These are phyloP conservation scores for Globisporangium mamillatum DNA, from an alignment of 352 stramenopile species.

Conservation along the genomic window DNA sequence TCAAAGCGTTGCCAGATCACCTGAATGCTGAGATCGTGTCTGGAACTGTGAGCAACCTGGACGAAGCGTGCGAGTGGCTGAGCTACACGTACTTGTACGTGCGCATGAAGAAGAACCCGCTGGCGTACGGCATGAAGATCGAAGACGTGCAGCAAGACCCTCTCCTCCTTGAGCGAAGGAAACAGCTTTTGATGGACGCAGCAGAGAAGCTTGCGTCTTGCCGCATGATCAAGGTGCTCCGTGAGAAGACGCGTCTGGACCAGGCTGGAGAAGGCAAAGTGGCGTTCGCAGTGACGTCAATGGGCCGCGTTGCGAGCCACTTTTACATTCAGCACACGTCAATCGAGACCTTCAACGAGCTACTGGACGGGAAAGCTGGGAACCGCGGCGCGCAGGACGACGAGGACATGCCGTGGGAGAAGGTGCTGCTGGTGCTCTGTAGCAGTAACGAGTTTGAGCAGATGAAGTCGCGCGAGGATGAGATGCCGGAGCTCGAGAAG, in stretches of 20 bases:
- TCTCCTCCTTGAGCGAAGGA: slow-evolving; percentile 63
- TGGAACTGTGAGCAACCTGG: slow-evolving; percentile 97
- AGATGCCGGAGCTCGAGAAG: slow-evolving; percentile 92
- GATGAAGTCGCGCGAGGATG: slow-evolving; percentile 95
- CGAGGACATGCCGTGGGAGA: slow-evolving; percentile 64
- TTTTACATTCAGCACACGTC: slow-evolving; percentile 99
- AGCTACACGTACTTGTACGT: slow-evolving; percentile 99
- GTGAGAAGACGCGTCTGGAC: slow-evolving; percentile 44
- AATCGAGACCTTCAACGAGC: slow-evolving; percentile 97
- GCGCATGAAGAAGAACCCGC: slow-evolving; percentile 97
- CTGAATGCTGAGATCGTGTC: slow-evolving; percentile 99
- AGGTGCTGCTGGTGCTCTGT: slow-evolving; percentile 66
- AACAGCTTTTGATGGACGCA: slow-evolving; percentile 69
- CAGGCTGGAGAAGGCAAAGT: slow-evolving; percentile 42
- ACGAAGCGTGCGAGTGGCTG: slow-evolving; percentile 96
- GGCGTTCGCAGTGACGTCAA: slow-evolving; percentile 92
- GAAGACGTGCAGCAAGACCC: slow-evolving; percentile 93
- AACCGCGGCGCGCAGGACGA: slow-evolving; percentile 29
- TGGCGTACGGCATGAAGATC: slow-evolving; percentile 96
- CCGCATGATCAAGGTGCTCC: slow-evolving; percentile 83
- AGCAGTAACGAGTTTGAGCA: slow-evolving; percentile 95
- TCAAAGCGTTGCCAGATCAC: slow-evolving; percentile 98
- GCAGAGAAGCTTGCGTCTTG: slow-evolving; percentile 72
- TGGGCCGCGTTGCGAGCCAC: slow-evolving; percentile 97
- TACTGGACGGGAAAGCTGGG: slow-evolving; percentile 70